Evolutionary conservation across 2,329 filamentous ascomycete genomes (phyloP).

Genomic region (Fusarium tupiense): DNA sequence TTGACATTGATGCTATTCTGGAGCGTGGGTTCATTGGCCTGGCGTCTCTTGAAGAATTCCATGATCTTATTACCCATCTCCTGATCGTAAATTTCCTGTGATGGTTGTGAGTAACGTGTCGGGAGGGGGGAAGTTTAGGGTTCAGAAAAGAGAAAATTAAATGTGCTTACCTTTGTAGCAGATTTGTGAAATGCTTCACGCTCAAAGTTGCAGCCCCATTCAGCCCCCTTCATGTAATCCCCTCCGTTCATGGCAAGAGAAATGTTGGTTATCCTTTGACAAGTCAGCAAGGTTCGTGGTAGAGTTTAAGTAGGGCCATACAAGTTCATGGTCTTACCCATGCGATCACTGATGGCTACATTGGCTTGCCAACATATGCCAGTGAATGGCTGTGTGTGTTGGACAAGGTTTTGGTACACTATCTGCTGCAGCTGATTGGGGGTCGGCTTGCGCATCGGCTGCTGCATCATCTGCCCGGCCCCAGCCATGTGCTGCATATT

Average conservation of each 20-base stretch:
- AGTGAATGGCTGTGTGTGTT: slow-evolving; percentile 46
- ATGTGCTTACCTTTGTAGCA: slow-evolving; percentile 57
- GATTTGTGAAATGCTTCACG: slow-evolving; percentile 58
- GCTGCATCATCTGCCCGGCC: slow-evolving; percentile 57
- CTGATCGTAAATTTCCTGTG: slow-evolving; percentile 61
- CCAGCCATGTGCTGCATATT: slow-evolving; percentile 67
- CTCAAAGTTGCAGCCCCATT: slow-evolving; percentile 58
- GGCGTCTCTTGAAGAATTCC: slow-evolving; percentile 62
- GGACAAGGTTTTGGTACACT: slow-evolving; percentile 53
- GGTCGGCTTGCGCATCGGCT: slow-evolving; percentile 51
- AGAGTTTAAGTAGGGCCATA: slow-evolving; percentile 40
- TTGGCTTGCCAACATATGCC: slow-evolving; percentile 53
- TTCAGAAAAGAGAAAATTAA: not conserved
- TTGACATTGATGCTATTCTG: slow-evolving; percentile 61
- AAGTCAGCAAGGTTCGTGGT: slow-evolving; percentile 25
- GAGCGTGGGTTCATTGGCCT: slow-evolving; percentile 59
- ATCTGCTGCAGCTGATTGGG: slow-evolving; percentile 49
- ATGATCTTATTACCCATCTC: slow-evolving; percentile 56
- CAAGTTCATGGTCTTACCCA: slow-evolving; percentile 56
- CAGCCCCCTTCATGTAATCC: slow-evolving; percentile 54
- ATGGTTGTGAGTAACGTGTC: slow-evolving; percentile 30
- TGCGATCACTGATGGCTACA: slow-evolving; percentile 51
- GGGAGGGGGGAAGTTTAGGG: not conserved
- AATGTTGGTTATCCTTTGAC: slow-evolving; percentile 60
- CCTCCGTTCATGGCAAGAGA: slow-evolving; percentile 55